Conservation (phyloP, 2,329 filamentous ascomycete species). For the Microdochium trichocladiopsis region DNA sequence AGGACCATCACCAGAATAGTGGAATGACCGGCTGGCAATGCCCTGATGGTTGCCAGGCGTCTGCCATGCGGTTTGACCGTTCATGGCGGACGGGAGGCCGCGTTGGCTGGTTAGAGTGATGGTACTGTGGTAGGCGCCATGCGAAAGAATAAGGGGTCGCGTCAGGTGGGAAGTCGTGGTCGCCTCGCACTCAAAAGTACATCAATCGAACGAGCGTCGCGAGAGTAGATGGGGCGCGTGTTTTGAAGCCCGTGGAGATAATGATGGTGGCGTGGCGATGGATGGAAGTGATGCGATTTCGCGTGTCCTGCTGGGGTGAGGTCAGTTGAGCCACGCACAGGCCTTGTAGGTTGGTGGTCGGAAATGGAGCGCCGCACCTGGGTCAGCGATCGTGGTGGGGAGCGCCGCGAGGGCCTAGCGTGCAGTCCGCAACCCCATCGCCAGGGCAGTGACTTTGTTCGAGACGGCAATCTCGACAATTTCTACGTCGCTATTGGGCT, state of each 20-base stretch:
- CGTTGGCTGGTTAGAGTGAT: slow-evolving; percentile 39
- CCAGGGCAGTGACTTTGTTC: neutral
- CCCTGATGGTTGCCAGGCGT: slow-evolving; percentile 44
- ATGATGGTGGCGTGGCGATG: slow-evolving; percentile 42
- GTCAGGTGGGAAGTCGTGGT: slow-evolving; percentile 40
- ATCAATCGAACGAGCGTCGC: slow-evolving; percentile 43
- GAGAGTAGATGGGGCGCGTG: slow-evolving; percentile 38
- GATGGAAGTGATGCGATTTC: slow-evolving; percentile 39
- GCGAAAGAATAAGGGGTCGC: slow-evolving; percentile 42
- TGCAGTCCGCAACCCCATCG: neutral
- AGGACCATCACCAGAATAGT: slow-evolving; percentile 54
- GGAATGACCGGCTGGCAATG: slow-evolving; percentile 42
- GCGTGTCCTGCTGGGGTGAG: slow-evolving; percentile 47
- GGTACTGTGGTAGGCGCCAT: slow-evolving; percentile 46
- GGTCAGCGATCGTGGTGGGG: neutral
- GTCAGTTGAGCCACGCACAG: slow-evolving; percentile 24
- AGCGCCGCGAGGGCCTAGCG: neutral
- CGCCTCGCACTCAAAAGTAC: slow-evolving; percentile 37
- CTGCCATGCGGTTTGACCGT: slow-evolving; percentile 60
- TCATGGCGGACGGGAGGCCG: slow-evolving; percentile 56
- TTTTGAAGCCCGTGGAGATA: slow-evolving; percentile 32
- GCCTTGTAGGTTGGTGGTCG: neutral
- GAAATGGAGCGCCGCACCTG: slow-evolving; percentile 1
- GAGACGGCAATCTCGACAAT: neutral
- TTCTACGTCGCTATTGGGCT: neutral